Evolutionary conservation across 2,329 filamentous ascomycete species (phyloP), one percentile per base, ranked within the genome.

Genomic region (Sarocladiaceae sp.): DNA sequence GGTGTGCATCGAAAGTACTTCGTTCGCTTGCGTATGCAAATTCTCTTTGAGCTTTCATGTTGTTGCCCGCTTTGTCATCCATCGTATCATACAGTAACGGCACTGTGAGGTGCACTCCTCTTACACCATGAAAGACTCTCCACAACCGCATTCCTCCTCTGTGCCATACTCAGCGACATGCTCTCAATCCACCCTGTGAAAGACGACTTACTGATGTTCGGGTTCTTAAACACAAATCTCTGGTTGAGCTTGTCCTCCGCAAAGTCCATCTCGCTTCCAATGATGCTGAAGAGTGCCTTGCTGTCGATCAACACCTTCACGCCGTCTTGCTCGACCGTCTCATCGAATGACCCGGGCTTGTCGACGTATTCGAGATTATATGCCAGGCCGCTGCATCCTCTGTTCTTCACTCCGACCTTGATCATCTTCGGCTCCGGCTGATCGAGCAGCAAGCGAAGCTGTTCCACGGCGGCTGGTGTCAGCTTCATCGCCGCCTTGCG

Each of bases 251-350:
- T 96, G 62, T 97, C 94, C 71, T 97, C 92, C 11, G 93, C 79
- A 92, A 93, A 99, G 66, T 99, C 94, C 94, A 99, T 99, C 73
- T 97, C 93, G 65, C 88, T 96, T 4, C 94, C 94, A 62, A 99
- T 97, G 51, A 99, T 97, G 70, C 93, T 97, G 67, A 99, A 92
- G 48, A 99, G 74, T 37, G 94, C 94, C 75, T 97, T 97, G 77
- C 90, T 96, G 69, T 99, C 94, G 53, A 99, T 94, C 66, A 97
- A 69, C 29, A 99, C 93, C 71, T 89, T 93, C 53, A 99, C 93
- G 0, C 93, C 94, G 63, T 97, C 94, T 67, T 99, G 94, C 66
- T 95, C 92, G 1, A 99, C 90, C 50, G 86, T 79, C 70, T 99
- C 94, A 62, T 99, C 94, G 62, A 97, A 93, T 33, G 81, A 76